These are phyloP conservation scores for Cantharellus anzutake DNA, from an alignment of 768 basidiomycete genomes.

Conservation along the genomic window DNA sequence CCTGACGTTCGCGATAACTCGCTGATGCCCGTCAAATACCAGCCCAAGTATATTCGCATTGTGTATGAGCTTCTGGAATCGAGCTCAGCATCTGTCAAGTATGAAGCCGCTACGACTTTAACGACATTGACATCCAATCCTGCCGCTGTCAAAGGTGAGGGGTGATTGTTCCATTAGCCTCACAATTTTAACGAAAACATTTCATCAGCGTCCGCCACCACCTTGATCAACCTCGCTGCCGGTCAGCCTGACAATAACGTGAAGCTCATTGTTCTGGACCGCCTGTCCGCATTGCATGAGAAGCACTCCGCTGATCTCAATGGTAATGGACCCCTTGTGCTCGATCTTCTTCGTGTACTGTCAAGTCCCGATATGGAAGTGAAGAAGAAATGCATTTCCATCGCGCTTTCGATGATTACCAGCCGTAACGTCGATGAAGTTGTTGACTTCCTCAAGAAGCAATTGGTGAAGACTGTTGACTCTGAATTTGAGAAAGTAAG, in stretches of 20 bases:
- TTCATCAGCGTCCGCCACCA: conserved; percentile 61
- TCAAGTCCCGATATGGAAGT: conserved; percentile 88
- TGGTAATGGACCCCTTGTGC: conserved; percentile 39
- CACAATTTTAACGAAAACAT: conserved; percentile 2
- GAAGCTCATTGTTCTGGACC: conserved; percentile 89
- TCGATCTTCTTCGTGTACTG: conserved; percentile 87
- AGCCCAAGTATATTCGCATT: conserved; percentile 87
- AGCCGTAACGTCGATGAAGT: conserved; percentile 94
- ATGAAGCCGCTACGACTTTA: conserved; percentile 89
- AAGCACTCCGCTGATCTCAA: conserved; percentile 84
- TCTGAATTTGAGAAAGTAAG: conserved; percentile 82
- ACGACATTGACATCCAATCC: conserved; percentile 90
- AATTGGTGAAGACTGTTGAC: conserved; percentile 84
- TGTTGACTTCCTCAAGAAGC: conserved; percentile 91
- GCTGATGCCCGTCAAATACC: background rate
- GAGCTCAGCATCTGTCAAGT: conserved; percentile 84
- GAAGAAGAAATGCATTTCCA: conserved; percentile 72
- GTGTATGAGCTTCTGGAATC: conserved; percentile 86
- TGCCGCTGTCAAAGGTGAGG: conserved; percentile 78
- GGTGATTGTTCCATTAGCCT: background rate
- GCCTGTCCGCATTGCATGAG: conserved; percentile 61
- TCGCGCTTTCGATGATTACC: conserved; percentile 83
- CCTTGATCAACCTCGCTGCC: conserved; percentile 70
- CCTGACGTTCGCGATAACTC: background rate
- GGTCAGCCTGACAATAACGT: conserved; percentile 99